Conservation (phyloP, 345 rosid genomes). For the Salix udensis region DNA sequence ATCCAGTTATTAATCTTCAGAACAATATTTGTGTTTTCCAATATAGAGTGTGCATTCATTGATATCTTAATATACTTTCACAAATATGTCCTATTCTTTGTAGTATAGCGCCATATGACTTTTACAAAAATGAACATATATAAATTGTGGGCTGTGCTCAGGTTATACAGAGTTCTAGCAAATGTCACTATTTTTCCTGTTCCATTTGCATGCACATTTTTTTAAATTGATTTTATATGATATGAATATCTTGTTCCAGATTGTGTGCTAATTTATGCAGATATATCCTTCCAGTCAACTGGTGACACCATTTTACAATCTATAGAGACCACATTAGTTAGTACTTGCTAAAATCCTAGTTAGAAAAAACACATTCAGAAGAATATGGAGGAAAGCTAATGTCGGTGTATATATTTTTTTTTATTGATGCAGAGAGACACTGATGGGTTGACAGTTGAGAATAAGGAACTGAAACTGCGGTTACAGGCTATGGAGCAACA, state of each 20-base stretch:
- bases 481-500: conserved; percentile 75
- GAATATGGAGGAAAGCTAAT: neutral
- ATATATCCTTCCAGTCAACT: neutral
- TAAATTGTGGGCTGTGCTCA: neutral
- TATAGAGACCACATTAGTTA: neutral
- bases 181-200: neutral
- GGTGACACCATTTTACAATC: neutral
- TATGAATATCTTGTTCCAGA: neutral
- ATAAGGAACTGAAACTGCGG: conserved; percentile 68
- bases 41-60: neutral
- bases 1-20: neutral
- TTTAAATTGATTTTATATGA: neutral
- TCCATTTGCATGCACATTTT: neutral
- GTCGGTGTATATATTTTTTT: neutral
- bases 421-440: conserved; percentile 54
- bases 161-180: neutral
- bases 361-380: neutral
- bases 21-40: neutral
- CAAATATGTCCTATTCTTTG: neutral
- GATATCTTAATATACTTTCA: neutral
- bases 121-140: neutral
- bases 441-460: conserved; percentile 55
- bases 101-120: neutral
- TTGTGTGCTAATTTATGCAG: neutral
- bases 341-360: neutral